Conservation (phyloP, 2,329 filamentous ascomycete genomes). For the Nectriaceae sp. region DNA sequence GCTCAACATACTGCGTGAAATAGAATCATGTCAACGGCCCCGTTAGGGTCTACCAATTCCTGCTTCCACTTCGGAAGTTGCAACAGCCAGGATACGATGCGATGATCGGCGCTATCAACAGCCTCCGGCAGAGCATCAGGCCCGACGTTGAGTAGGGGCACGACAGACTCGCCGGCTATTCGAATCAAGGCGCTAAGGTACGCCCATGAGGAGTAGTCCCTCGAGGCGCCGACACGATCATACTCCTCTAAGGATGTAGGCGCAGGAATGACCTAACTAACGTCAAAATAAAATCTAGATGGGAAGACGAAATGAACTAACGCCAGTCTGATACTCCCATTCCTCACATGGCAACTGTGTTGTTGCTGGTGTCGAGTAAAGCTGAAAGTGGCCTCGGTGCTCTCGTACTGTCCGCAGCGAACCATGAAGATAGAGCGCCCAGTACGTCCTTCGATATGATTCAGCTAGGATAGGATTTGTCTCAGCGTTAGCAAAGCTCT, state of each 20-base stretch:
- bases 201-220: conserved; percentile 24
- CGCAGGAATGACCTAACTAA: conserved; percentile 14
- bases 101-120: conserved; percentile 17
- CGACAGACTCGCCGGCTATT: conserved; percentile 18
- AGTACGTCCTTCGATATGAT: conserved; percentile 27
- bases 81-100: conserved; percentile 19
- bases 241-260: conserved; percentile 19
- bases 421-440: conserved; percentile 24
- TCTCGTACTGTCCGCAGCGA: conserved; percentile 19
- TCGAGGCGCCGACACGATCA: not conserved
- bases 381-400: conserved; percentile 7
- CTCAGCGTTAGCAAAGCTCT: conserved; percentile 16
- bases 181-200: conserved; percentile 22
- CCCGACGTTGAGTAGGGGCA: conserved; percentile 15
- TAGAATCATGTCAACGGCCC: conserved; percentile 22
- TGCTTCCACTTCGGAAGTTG: conserved; percentile 15
- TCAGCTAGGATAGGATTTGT: conserved; percentile 18
- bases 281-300: not conserved
- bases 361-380: conserved; percentile 8
- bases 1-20: conserved; percentile 24
- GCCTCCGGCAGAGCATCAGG: not conserved
- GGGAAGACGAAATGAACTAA: conserved; percentile 4
- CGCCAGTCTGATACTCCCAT: conserved; percentile 22
- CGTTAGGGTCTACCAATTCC: conserved; percentile 15
- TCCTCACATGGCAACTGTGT: conserved; percentile 27